phyloP scores from a whole-genome alignment of 352 stramenopile genomes.

The Ophiocytium majus region DNA sequence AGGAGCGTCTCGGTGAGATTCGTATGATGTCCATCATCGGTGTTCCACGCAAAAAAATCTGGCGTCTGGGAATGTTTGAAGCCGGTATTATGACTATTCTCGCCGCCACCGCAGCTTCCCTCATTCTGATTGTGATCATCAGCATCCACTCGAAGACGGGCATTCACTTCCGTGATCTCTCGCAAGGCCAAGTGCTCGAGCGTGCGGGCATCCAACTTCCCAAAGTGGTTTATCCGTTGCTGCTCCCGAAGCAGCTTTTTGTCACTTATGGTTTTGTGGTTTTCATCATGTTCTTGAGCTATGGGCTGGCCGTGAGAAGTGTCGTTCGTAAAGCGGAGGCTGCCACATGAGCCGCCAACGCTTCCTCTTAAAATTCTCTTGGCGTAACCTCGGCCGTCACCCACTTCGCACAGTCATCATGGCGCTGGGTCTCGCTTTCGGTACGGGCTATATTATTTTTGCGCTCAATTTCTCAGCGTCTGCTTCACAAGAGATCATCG shows the following conservation, averaged over 20 bases:
- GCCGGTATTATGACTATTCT: neutral
- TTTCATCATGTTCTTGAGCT: slow-evolving; percentile 4
- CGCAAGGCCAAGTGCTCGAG: neutral
- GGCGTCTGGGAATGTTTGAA: neutral
- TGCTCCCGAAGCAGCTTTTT: neutral
- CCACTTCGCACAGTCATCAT: neutral
- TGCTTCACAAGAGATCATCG: neutral
- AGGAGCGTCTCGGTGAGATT: neutral
- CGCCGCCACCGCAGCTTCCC: neutral
- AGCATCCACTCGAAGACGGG: neutral
- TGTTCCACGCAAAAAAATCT: neutral
- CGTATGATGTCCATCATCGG: neutral
- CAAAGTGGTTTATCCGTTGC: neutral
- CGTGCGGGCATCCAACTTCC: neutral
- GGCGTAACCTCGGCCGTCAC: neutral
- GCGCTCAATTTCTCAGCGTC: neutral
- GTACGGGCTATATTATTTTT: neutral
- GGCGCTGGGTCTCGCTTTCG: neutral
- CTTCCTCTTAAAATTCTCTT: slow-evolving; percentile 11
- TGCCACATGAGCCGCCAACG: neutral
- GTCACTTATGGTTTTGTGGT: neutral
- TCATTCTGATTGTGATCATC: neutral
- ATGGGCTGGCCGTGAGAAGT: neutral
- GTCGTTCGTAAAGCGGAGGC: neutral
- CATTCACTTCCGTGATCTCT: neutral